Evolutionary conservation across 805 yeast species (phyloP), one percentile per base, ranked within the genome.

Genomic region (Candida ipomoeae): DNA sequence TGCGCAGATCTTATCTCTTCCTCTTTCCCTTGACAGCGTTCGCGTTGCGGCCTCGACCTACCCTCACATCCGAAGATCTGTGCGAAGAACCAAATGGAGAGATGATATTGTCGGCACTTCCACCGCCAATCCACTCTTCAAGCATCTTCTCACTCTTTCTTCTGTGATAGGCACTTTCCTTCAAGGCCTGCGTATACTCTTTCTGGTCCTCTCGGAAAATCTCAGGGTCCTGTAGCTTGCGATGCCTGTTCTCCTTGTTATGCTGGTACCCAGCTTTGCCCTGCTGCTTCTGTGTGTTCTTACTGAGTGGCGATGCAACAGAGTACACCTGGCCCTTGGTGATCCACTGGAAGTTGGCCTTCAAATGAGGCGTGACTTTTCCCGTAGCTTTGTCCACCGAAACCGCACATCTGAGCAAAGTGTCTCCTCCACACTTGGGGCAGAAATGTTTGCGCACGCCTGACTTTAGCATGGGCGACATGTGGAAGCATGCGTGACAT

Each of bases 401-500:
- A 1, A 94, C 97, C 0, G 96, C 89, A 69, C 96, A 90, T 68
- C 98, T 79, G 58, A 91, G 66, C 52, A 94, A 70, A 0, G 99
- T 92, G 52, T 85, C 82, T 46, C 97, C 97, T 53, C 99, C 99
- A 77, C 99, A 94, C 48, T 83, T 79, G 14, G 97, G 87, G 67
- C 99, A 94, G 73, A 94, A 94, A 68, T 90, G 97, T 60, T 81
- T 81, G 42, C 91, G 82, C 39, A 77, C 79, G 2, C 91, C 91
- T 55, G 81, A 78, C 60, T 84, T 86, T 26, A 92, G 88, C 49
- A 89, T 76, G 6, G 96, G 91, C 13, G 84, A 72, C 65, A 94
- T 74, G 51, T 80, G 75, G 80, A 94, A 94, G 71, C 99, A 94
- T 0, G 97, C 99, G 67, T 94, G 97, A 68, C 99, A 94, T 69